A percentile compares a stretch with the other conserved stretches of the same genome.
phyloP scores from a whole-genome alignment of 2,329 filamentous ascomycete species.

The Penicillium corylophilum region DNA sequence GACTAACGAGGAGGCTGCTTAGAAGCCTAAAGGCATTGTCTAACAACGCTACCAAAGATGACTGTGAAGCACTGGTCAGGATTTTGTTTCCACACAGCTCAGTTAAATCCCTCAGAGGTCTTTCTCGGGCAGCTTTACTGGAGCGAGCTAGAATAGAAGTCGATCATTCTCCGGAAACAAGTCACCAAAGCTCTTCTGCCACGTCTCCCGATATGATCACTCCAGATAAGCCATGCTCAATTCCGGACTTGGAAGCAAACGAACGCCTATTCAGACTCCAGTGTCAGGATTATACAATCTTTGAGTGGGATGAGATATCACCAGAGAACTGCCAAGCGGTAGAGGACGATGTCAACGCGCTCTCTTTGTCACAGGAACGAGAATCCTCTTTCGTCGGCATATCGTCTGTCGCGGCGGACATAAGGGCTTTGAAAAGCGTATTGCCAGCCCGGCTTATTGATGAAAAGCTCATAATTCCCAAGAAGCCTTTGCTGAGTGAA shows the following conservation, averaged over 20 bases:
- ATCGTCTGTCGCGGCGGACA: constrained; percentile 10
- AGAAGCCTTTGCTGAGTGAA: not conserved
- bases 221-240: not conserved
- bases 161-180: constrained; percentile 3
- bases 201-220: constrained; percentile 4
- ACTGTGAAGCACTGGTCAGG: constrained; percentile 8
- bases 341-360: constrained; percentile 14
- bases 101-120: constrained; percentile 4
- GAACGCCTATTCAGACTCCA: constrained; percentile 5
- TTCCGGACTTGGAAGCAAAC: constrained; percentile 3
- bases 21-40: constrained; percentile 9
- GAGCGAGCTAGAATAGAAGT: constrained; percentile 1
- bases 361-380: constrained; percentile 4
- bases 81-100: constrained; percentile 5
- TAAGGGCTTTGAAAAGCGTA: constrained; percentile 4
- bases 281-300: constrained; percentile 1
- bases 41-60: not conserved
- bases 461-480: not conserved
- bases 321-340: not conserved
- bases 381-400: constrained; percentile 12
- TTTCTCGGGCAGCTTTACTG: constrained; percentile 4
- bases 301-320: constrained; percentile 9
- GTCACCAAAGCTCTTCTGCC: constrained; percentile 6
- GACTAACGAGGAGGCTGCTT: not conserved
- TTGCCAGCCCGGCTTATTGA: not conserved